Base-by-base conservation (phyloP, 441 rosid species). In the Mallotus repandus region DNA sequence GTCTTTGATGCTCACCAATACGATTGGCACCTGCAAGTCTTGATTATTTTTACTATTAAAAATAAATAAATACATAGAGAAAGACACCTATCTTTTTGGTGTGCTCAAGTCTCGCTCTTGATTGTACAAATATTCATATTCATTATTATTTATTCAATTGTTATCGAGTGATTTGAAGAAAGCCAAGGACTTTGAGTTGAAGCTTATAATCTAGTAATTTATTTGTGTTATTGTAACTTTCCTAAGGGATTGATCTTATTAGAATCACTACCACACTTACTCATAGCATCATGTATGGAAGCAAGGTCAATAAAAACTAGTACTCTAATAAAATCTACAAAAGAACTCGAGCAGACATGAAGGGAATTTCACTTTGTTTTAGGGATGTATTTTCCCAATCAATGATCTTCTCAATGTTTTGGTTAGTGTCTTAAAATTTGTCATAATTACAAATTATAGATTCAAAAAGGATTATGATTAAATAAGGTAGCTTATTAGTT, bases 281-380 rank as follows among this genome's bases (percentile, higher is more conserved):
- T 88, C 98, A 96, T 96, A 9, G 99, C 99, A 87, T 96, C 99
- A 80, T 98, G 99, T 98, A 96, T 96, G 68, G 96, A 83, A 74
- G 99, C 99, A 62, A 96, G 99, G 78, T 96, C 99, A 66, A 96
- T 98, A 55, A 94, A 98, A 63, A 92, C 98, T 32, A 98, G 99
- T 59, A 96, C 99, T 32, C 98, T 98, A 65, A 98, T 96, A 84
- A 96, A 94, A 81, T 93, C 99, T 96, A 98, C 66, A 96, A 85
- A 77, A 96, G 97, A 62, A 94, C 98, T 79, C 99, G 98, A 74
- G 97, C 99, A 25, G 98, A 98, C 84, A 94, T 96, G 83, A 96
- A 96, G 12, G 99, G 98, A 76, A 96, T 96, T 84, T 96, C 99
- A 45, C 94, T 98, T 88, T 85, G 99, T 79, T 89, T 94, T 11